Conservation (phyloP, 75 land plant species). For the Cunninghamia lanceolata region DNA sequence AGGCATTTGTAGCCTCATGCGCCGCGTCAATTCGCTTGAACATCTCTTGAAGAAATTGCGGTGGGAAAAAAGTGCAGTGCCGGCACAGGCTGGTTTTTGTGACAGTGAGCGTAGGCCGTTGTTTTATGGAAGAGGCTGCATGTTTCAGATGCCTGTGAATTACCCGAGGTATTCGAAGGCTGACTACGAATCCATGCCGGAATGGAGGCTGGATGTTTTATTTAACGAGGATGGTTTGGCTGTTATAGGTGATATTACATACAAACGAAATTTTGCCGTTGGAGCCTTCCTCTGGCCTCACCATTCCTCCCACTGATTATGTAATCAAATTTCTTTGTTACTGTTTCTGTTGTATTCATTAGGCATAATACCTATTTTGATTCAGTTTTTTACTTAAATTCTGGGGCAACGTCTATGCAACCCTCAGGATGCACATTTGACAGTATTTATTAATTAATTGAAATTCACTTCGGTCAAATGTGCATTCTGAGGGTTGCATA, state of each 20-base stretch:
- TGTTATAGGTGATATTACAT: slow-evolving; percentile 12
- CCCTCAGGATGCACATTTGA: too few relatives aligned
- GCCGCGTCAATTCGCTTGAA: neutral
- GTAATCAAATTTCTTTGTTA: too few relatives aligned
- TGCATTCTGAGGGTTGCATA: too few relatives aligned
- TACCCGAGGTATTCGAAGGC: slow-evolving; percentile 28
- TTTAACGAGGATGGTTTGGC: slow-evolving; percentile 26
- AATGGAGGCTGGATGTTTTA: slow-evolving; percentile 26
- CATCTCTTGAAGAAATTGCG: neutral
- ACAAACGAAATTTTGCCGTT: slow-evolving; percentile 30
- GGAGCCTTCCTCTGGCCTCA: slow-evolving; percentile 31
- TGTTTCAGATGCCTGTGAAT: slow-evolving; percentile 34
- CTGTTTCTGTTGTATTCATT: too few relatives aligned
- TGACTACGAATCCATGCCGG: slow-evolving; percentile 34
- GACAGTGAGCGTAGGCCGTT: too few relatives aligned
- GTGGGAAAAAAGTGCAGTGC: neutral
- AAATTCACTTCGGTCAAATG: too few relatives aligned
- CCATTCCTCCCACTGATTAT: too few relatives aligned
- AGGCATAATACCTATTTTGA: too few relatives aligned
- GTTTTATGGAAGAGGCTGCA: neutral
- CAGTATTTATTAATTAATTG: too few relatives aligned
- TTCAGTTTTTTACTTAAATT: too few relatives aligned
- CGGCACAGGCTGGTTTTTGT: neutral
- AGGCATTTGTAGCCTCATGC: too few relatives aligned
- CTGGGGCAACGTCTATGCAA: too few relatives aligned